Percentiles rank a stretch among this genome's conserved stretches.
Conservation (phyloP, 345 rosid species). For the Schrenkiella parvula region DNA sequence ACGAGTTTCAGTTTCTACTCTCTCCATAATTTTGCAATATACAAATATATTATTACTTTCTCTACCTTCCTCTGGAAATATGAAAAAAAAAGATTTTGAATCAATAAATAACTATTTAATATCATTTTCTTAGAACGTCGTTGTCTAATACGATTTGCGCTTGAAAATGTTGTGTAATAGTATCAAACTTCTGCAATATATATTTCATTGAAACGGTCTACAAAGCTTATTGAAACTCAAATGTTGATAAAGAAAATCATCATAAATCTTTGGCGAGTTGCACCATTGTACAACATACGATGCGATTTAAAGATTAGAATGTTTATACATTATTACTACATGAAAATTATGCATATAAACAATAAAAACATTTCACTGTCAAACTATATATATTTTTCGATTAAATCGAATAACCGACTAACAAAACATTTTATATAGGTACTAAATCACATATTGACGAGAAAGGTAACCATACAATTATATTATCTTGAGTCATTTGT, state of each 20-base stretch:
- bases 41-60: not conserved
- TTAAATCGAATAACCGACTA: not conserved
- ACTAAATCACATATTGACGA: not conserved
- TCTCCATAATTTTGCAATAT: constrained; percentile 7
- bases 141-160: not conserved
- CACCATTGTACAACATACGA: not conserved
- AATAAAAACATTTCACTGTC: not conserved
- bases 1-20: constrained; percentile 10
- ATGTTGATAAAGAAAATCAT: not conserved
- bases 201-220: not conserved
- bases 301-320: not conserved
- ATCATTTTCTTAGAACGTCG: not conserved
- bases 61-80: not conserved
- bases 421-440: not conserved
- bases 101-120: not conserved
- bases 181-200: not conserved
- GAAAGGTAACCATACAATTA: not conserved
- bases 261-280: not conserved
- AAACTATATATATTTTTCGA: not conserved
- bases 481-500: not conserved
- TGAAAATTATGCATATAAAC: not conserved
- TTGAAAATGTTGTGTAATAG: not conserved
- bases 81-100: not conserved
- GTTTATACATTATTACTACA: not conserved
- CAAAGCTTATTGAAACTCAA: not conserved